Evolutionary conservation across 225 moss, liverwort and hornwort genomes (phyloP).

Genomic region (Pleurozium schreberi): DNA sequence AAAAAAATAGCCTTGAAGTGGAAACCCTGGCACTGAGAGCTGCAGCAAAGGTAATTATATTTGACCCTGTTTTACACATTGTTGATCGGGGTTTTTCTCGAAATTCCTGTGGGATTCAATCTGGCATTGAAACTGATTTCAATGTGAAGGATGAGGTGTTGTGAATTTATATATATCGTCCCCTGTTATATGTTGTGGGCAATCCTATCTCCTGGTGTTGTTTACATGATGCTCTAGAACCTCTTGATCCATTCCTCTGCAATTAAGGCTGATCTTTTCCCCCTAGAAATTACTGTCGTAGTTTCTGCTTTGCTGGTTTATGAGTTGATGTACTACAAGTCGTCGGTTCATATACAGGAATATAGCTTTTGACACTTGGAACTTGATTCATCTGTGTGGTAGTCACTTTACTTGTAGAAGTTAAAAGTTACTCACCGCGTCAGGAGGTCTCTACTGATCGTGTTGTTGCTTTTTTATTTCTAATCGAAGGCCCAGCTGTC

Average conservation of each 20-base stretch:
- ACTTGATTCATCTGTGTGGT: not conserved
- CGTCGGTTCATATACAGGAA: too few relatives aligned
- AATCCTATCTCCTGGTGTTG: not conserved
- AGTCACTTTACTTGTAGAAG: not conserved
- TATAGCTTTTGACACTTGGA: not conserved
- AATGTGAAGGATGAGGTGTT: not conserved
- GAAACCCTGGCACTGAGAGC: not conserved
- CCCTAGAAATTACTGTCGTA: not conserved
- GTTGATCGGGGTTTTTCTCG: not conserved
- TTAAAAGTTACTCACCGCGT: not conserved
- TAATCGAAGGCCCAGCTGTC: too few relatives aligned
- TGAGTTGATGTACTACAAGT: not conserved
- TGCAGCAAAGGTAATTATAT: constrained; percentile 5
- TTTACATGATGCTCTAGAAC: not conserved
- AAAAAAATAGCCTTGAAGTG: constrained; percentile 25
- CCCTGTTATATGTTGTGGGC: not conserved
- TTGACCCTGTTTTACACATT: not conserved
- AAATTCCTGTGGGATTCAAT: not conserved
- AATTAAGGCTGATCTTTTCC: not conserved
- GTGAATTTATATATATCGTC: not conserved
- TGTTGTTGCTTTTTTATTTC: not conserved
- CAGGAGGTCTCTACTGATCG: not conserved
- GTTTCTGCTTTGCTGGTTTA: too few relatives aligned
- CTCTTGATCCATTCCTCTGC: not conserved
- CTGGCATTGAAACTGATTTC: not conserved